A percentile compares a stretch with the other conserved stretches of the same genome.
These are phyloP conservation scores for Pugionium cornutum DNA, from an alignment of 345 rosid genomes.

Conservation along the genomic window DNA sequence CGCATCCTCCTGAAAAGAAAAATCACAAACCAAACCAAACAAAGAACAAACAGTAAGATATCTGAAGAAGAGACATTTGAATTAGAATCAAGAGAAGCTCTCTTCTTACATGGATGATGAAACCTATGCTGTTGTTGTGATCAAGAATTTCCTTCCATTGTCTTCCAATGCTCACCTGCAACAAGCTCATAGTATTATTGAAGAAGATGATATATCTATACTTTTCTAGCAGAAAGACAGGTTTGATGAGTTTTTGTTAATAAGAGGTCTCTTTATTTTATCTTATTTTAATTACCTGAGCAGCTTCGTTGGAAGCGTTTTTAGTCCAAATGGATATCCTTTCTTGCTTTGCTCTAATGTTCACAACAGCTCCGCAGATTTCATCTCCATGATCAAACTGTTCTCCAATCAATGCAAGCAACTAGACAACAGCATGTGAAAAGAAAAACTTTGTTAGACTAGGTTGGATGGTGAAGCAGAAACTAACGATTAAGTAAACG, in stretches of 20 bases:
- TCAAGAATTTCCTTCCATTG: slow-evolving; percentile 90
- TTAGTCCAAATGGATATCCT: slow-evolving; percentile 85
- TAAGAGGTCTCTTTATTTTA: not conserved
- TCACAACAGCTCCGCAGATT: slow-evolving; percentile 91
- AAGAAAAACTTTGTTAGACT: not conserved
- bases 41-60: not conserved
- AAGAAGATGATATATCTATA: not conserved
- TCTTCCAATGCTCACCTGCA: slow-evolving; percentile 81
- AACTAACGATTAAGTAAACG: not conserved
- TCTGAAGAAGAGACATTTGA: not conserved
- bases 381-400: slow-evolving; percentile 95
- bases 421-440: slow-evolving; percentile 27
- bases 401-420: slow-evolving; percentile 91
- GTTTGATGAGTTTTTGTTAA: not conserved
- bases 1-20: slow-evolving; percentile 72
- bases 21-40: not conserved
- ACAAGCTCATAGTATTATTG: not conserved
- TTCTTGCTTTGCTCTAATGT: slow-evolving; percentile 62
- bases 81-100: not conserved
- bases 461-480: not conserved
- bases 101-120: slow-evolving; percentile 70
- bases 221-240: not conserved
- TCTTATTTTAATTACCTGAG: slow-evolving; percentile 54
- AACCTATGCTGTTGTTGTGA: slow-evolving; percentile 67
- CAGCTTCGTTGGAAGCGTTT: slow-evolving; percentile 82